These are phyloP conservation scores for Penicillium daleae DNA, from an alignment of 495 filamentous ascomycete species.

Conservation along the genomic window DNA sequence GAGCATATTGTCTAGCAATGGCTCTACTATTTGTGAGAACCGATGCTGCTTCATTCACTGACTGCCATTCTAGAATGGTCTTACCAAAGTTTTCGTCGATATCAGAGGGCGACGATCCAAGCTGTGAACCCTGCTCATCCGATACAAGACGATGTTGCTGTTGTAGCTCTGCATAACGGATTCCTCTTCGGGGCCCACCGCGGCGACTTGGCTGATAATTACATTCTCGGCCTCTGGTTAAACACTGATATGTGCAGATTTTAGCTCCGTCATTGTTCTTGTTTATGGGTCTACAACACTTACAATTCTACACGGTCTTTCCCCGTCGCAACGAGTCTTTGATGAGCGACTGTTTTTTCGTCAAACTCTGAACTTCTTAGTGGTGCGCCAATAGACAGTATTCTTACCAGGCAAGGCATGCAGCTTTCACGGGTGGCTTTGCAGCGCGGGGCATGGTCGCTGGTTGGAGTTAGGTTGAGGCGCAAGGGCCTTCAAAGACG, in stretches of 20 bases:
- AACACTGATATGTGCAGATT: conserved; percentile 36
- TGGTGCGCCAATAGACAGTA: neutral
- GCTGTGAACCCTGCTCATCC: neutral
- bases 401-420: conserved; percentile 56
- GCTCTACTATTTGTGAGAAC: conserved; percentile 10
- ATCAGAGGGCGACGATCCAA: conserved; percentile 8
- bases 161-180: conserved; percentile 18
- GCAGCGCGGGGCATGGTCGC: conserved; percentile 14
- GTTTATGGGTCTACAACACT: conserved; percentile 15
- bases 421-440: conserved; percentile 53
- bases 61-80: neutral
- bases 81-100: conserved; percentile 20
- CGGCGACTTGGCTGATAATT: conserved; percentile 53
- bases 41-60: neutral
- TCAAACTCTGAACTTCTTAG: neutral
- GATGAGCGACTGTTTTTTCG: conserved; percentile 47
- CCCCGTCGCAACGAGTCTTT: conserved; percentile 55
- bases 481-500: neutral
- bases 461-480: neutral
- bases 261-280: neutral
- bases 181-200: conserved; percentile 48
- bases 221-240: conserved; percentile 46
- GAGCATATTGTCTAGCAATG: conserved; percentile 23
- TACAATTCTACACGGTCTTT: conserved; percentile 53
- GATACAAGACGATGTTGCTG: conserved; percentile 5